Evolutionary conservation across 768 basidiomycete species (phyloP), one percentile per base, ranked within the genome.

Genomic region (Rubroboletus satanas): DNA sequence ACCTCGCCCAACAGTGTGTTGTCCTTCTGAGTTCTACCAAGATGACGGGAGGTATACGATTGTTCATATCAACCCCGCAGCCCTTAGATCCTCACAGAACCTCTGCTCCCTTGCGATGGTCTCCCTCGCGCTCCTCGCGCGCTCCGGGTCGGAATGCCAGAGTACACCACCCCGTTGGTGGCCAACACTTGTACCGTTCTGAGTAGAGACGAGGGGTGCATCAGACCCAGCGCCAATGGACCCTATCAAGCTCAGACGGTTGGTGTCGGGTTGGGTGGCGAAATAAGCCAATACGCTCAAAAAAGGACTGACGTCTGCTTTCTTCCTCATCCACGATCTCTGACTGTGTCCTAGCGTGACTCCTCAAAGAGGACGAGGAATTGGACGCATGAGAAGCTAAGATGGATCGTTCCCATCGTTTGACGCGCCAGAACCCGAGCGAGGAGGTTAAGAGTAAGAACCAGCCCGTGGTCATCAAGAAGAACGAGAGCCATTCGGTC

Each of bases 401-500:
- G 53, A 93, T 86, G 15, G 86, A 83, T 54, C 81, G 77, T 68
- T 93, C 91, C 90, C 90, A 93, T 45, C 89, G 83, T 67, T 93
- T 93, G 54, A 93, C 88, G 36, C 91, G 84, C 87, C 88, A 92
- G 73, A 85, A 97, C 26, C 90, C 85, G 39, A 96, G 87, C 9
- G 95, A 64, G n/a, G 90, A 91, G 2, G 93, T 97, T 50, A 98
- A 77, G 38, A 98, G 81, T 46, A 93, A 76, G 72, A 91, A 92
- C 90, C 90, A 92, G 2, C 87, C 91, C 45, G 93, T 75, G 35
- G 88, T 92, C 91, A 98, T 97, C 61, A 98, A 73, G 74, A 95
- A 83, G 75, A 98, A 98, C 15, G 92, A 91, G 48, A 98, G 74
- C 93, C 93, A 98, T 67, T 98, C 94, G 23, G 88, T 87, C 0